Percentiles rank a stretch among this genome's conserved stretches.
These are phyloP conservation scores for Beauveria sp. DNA, from an alignment of 2,329 filamentous ascomycete species.

Conservation along the genomic window DNA sequence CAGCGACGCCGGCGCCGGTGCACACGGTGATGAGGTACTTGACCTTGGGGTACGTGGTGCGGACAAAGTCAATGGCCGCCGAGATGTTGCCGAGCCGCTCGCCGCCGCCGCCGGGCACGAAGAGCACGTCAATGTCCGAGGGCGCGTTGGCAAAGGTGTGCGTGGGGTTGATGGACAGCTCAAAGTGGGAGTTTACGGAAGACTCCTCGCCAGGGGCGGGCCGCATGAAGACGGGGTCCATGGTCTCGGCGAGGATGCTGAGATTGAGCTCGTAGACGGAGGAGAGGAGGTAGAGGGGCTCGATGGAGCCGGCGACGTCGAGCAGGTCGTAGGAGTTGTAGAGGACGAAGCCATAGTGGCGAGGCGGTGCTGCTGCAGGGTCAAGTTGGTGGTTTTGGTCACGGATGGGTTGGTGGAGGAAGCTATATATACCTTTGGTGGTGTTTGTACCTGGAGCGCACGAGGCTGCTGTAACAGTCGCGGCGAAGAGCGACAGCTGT, in stretches of 20 bases:
- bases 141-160: slow-evolving; percentile 45
- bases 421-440: background rate
- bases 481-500: background rate
- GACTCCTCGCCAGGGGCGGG: slow-evolving; percentile 12
- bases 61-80: slow-evolving; percentile 32
- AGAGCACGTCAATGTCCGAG: slow-evolving; percentile 42
- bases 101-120: slow-evolving; percentile 56
- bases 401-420: background rate
- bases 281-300: slow-evolving; percentile 33
- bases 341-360: slow-evolving; percentile 1
- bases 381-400: background rate
- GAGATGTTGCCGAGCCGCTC: slow-evolving; percentile 21
- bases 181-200: slow-evolving; percentile 22
- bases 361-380: background rate
- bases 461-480: background rate
- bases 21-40: slow-evolving; percentile 57
- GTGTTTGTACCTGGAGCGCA: background rate
- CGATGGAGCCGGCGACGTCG: slow-evolving; percentile 36
- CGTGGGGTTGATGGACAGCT: slow-evolving; percentile 29
- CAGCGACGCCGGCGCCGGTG: slow-evolving; percentile 52
- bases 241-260: slow-evolving; percentile 28
- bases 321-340: slow-evolving; percentile 12
- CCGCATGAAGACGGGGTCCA: slow-evolving; percentile 31
- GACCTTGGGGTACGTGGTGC: slow-evolving; percentile 34
- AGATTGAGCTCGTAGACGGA: slow-evolving; percentile 25